Base-by-base conservation (phyloP, 768 basidiomycete genomes). In the Boletus bicolor region DNA sequence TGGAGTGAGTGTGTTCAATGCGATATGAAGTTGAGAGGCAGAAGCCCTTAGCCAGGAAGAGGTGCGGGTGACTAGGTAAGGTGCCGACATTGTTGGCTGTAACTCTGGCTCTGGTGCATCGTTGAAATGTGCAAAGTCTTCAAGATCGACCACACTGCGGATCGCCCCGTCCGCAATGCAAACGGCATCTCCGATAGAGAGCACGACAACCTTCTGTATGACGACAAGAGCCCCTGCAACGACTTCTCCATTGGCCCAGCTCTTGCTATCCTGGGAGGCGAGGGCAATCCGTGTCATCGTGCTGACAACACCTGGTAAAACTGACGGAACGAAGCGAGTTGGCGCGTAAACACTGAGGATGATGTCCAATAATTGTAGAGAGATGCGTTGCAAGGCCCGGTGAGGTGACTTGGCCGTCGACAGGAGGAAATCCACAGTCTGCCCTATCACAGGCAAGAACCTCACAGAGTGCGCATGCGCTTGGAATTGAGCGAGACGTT, bases 231-330 rank as follows among this genome's bases (percentile, higher is more conserved):
- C 77, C 5, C 73, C 71, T 3, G 80, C 77, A 35, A 89, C 87
- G 30, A 79, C 74, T 21, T 87, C 86, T 7, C 90, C 89, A 57
- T 82, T 85, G 8, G 86, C 80, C 85, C 88, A 92, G 24, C 82
- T 83, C 65, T 83, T 87, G 30, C 69, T 73, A 28, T 75, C 70
- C 5, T 76, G 72, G 17, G 72, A 68, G 10, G 82, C 87, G 1
- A 89, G 76, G 6, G 87, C 80, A 14, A 92, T 70, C 64, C 86
- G 91, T 30, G 81, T 81, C 82, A 89, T 87, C 17, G 79, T 71
- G 63, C 91, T 94, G 56, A 92, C 80, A 34, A 89, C 79, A 1
- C 95, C 95, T 1, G 95, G 95, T 30, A 98, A 75, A 28, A 98
- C 76, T 12, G 88, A 83, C n/a, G 83, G 80, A 17, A 73, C 57